A percentile compares a stretch with the other conserved stretches of the same genome.
Evolutionary conservation across 805 yeast genomes (phyloP).

Genomic region (Lipomyces lipofer): DNA sequence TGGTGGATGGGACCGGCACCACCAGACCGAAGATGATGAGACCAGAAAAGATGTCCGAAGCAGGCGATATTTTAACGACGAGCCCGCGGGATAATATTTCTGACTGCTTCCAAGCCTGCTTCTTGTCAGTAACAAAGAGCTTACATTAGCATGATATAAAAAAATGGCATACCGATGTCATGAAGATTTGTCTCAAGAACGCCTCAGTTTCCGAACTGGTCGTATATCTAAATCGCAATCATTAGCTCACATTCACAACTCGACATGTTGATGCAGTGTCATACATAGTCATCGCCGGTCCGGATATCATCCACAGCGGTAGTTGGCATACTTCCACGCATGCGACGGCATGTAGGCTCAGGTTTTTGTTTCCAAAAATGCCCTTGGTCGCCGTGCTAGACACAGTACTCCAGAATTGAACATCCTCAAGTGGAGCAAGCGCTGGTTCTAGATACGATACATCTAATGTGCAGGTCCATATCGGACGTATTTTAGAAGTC

Average conservation of each 20-base stretch:
- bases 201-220: slow-evolving; percentile 8
- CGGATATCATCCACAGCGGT: slow-evolving; percentile 22
- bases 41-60: neutral
- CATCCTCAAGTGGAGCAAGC: too few species aligned
- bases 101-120: neutral
- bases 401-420: too few species aligned
- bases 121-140: neutral
- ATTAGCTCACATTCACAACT: neutral
- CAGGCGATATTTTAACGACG: slow-evolving; percentile 7
- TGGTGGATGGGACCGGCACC: neutral
- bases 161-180: slow-evolving; percentile 3
- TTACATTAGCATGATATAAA: neutral
- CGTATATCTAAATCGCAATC: slow-evolving; percentile 4
- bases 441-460: too few species aligned
- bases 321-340: too few species aligned
- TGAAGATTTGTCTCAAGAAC: slow-evolving; percentile 7
- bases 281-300: slow-evolving; percentile 10
- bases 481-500: too few species aligned
- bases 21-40: slow-evolving; percentile 7
- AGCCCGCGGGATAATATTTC: slow-evolving; percentile 7
- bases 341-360: too few species aligned
- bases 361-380: too few species aligned
- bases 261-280: neutral
- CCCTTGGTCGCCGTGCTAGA: too few species aligned
- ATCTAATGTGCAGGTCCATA: too few species aligned